A percentile compares a stretch with the other conserved stretches of the same genome.
Evolutionary conservation across 2,329 filamentous ascomycete genomes (phyloP).

Genomic region (Scorias spongiosa): DNA sequence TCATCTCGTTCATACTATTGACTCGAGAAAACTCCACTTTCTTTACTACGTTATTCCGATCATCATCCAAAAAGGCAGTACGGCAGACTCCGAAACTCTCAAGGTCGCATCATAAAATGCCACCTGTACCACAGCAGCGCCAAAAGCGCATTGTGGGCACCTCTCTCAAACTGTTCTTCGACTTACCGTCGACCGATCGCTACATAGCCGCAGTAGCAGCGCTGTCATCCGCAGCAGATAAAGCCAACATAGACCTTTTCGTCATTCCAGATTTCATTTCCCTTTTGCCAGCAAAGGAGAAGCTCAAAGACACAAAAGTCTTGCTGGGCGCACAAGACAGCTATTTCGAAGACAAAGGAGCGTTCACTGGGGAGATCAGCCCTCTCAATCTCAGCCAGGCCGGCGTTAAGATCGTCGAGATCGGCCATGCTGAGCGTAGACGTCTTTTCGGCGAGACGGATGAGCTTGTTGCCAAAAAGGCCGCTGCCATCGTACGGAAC

Average conservation of each 20-base stretch:
- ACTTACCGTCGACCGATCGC: conserved; percentile 43
- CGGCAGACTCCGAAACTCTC: too few species aligned
- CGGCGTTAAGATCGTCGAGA: conserved; percentile 57
- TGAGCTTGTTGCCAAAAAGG: conserved; percentile 50
- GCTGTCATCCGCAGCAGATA: conserved; percentile 38
- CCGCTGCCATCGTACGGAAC: conserved; percentile 49
- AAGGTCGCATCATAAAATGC: conserved; percentile 10
- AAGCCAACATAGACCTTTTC: conserved; percentile 51
- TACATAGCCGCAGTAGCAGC: conserved; percentile 29
- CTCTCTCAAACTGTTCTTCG: conserved; percentile 70
- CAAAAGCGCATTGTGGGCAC: conserved; percentile 55
- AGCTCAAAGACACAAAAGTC: conserved; percentile 35
- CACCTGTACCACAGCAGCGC: conserved; percentile 16
- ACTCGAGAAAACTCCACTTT: too few species aligned
- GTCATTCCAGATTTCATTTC: conserved; percentile 65
- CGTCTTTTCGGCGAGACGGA: conserved; percentile 63
- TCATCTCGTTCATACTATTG: too few species aligned
- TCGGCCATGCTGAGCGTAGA: conserved; percentile 69
- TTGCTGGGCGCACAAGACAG: conserved; percentile 63
- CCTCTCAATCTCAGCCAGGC: conserved; percentile 50
- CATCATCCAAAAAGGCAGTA: too few species aligned
- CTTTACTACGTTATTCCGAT: too few species aligned
- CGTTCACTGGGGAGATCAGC: conserved; percentile 67
- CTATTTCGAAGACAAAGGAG: conserved; percentile 52
- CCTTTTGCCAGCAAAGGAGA: conserved; percentile 36